phyloP scores from a whole-genome alignment of 192 early-diverging fungal genomes.

The Podila epicladia region DNA sequence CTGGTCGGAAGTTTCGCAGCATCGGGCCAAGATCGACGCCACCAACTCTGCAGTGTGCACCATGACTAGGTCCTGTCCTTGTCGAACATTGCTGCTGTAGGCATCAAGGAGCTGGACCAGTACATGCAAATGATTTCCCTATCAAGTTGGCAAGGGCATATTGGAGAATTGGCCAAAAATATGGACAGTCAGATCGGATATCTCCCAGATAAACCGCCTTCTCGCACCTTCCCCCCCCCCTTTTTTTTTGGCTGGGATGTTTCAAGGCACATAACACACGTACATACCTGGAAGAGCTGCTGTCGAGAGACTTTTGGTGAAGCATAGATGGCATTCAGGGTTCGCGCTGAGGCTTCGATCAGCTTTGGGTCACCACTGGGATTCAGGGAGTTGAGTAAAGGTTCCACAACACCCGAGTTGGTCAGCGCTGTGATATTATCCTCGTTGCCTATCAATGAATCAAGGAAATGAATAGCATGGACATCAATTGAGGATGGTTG shows the following conservation, averaged over 20 bases:
- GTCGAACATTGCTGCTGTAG: slow-evolving; percentile 43
- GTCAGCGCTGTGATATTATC: slow-evolving; percentile 68
- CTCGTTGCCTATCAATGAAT: slow-evolving; percentile 59
- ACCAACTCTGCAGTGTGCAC: slow-evolving; percentile 71
- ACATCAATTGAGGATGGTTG: background rate
- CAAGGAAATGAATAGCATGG: background rate
- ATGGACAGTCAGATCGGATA: background rate
- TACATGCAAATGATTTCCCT: slow-evolving; percentile 56
- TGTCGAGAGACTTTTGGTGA: slow-evolving; percentile 61
- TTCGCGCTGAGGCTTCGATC: slow-evolving; percentile 73
- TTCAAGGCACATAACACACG: background rate
- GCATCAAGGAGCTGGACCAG: slow-evolving; percentile 60
- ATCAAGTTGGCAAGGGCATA: background rate
- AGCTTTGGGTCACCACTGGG: slow-evolving; percentile 56
- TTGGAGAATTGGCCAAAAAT: background rate
- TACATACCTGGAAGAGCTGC: slow-evolving; percentile 59
- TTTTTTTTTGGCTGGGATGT: background rate
- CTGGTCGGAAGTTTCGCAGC: slow-evolving; percentile 66
- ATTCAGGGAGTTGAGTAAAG: slow-evolving; percentile 61
- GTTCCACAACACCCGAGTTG: slow-evolving; percentile 63
- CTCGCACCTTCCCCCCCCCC: no score
- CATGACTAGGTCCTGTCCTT: slow-evolving; percentile 30
- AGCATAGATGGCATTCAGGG: slow-evolving; percentile 72
- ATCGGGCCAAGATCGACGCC: slow-evolving; percentile 69
- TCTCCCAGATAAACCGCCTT: no score